Base-by-base conservation (phyloP, 352 stramenopile species). In the Globisporangium nunn region DNA sequence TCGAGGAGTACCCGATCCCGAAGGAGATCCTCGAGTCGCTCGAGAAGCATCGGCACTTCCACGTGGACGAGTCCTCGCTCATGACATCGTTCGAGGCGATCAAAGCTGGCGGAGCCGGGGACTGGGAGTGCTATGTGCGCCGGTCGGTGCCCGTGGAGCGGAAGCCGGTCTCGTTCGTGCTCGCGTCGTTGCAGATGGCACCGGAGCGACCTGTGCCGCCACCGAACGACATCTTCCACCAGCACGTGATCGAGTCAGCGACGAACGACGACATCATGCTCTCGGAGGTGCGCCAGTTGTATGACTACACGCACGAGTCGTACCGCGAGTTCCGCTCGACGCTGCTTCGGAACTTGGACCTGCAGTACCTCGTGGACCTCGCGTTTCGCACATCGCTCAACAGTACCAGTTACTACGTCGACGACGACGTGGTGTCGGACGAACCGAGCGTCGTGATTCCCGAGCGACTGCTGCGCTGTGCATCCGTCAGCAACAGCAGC, bases 1-100 rank as follows among this genome's bases (percentile, higher is more conserved):
- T 88, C n/a, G 76, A 87, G 23, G 75, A 88, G 53, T 87, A 88
- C 54, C 74, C 74, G 18, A 85, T 88, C 47, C 78, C 78, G 2
- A 87, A 85, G 48, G 78, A 82, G 48, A 72, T 88, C 31, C 61
- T 85, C 14, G 75, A 88, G 17, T 74, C 78, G 10, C 56, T 88
- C 33, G 78, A 88, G 54, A 66, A 64, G 1, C 78, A 88, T 49
- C 68, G 78, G 7, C 78, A 88, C 57, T 84, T 78, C 47, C 76
- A 83, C 50, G 67, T 88, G 15, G 74, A 86, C 39, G 74, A 72
- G 12, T 76, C 71, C 8, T 87, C 76, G 39, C 74, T 85, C 59
- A 65, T 80, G 50, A 70, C 72, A 3, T 84, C 78, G 4, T 88
- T 88, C 43, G 78, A 88, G 14, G 43, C 70, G 2, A 68, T 83